Evolutionary conservation across 495 filamentous ascomycete species (phyloP).

Genomic region (Aspergillus bertholletiae): DNA sequence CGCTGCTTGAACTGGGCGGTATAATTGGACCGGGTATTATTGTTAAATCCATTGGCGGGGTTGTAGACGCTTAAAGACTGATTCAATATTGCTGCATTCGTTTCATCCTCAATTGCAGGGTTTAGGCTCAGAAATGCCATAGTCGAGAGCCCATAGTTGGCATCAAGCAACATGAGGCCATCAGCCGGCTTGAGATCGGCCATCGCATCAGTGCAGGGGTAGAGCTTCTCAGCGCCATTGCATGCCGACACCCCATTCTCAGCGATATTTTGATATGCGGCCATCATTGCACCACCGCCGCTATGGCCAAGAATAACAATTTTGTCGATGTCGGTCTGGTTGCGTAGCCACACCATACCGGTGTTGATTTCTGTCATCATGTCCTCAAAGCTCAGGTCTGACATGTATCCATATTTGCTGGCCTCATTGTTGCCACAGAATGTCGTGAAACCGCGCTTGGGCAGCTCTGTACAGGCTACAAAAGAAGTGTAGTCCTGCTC

Average conservation of each 20-base stretch:
- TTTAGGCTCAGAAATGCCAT: conserved; percentile 12
- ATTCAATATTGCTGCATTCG: background rate
- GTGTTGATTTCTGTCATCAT: conserved; percentile 12
- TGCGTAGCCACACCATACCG: conserved; percentile 6
- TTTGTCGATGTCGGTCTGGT: conserved; percentile 11
- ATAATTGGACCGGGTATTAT: conserved; percentile 3
- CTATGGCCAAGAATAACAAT: conserved; percentile 12
- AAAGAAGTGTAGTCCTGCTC: conserved; percentile 11
- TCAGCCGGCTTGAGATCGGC: conserved; percentile 5
- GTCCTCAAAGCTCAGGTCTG: conserved; percentile 13
- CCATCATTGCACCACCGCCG: conserved; percentile 16
- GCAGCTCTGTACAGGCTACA: conserved; percentile 8
- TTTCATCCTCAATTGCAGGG: conserved; percentile 8
- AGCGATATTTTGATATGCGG: conserved; percentile 14
- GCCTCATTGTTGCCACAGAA: conserved; percentile 13
- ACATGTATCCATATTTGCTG: conserved; percentile 11
- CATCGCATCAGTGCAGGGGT: conserved; percentile 12
- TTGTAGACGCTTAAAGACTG: conserved; percentile 6
- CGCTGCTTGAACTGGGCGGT: conserved; percentile 3
- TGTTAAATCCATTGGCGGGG: conserved; percentile 8
- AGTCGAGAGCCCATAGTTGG: conserved; percentile 13
- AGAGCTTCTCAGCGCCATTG: conserved; percentile 11
- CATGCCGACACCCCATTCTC: conserved; percentile 14
- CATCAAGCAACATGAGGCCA: conserved; percentile 8
- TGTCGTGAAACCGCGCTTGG: conserved; percentile 11